A percentile compares a stretch with the other conserved stretches of the same genome.
These are phyloP conservation scores for Acanthamoeba triangularis DNA, from an alignment of 208 protist genomes.

Conservation along the genomic window DNA sequence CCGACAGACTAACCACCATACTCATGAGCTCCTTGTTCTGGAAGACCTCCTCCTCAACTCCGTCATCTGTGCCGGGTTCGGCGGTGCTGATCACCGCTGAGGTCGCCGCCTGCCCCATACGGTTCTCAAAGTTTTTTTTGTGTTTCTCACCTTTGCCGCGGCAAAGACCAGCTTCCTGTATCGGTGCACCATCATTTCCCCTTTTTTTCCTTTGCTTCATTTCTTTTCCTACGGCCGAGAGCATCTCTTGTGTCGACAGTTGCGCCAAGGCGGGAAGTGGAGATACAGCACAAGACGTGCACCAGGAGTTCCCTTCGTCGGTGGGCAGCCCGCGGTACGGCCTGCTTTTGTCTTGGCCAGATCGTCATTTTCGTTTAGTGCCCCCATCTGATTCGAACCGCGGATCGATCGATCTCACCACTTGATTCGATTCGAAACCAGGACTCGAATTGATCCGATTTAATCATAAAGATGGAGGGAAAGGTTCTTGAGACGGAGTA, in stretches of 20 bases:
- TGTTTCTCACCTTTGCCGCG: neutral
- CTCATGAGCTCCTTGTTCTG: slow-evolving; percentile 42
- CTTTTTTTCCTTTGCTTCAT: too few relatives aligned
- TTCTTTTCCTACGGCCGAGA: too few relatives aligned
- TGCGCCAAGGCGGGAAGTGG: too few relatives aligned
- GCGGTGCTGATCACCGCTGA: neutral
- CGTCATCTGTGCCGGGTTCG: neutral
- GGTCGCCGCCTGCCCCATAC: neutral
- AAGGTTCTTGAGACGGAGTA: slow-evolving; percentile 74
- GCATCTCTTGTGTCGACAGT: too few relatives aligned
- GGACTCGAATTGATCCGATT: neutral
- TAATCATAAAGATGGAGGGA: neutral
- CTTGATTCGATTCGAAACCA: neutral
- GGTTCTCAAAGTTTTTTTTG: neutral
- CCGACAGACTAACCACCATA: neutral
- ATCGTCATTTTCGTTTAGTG: neutral
- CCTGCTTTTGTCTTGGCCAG: neutral
- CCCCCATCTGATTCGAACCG: neutral
- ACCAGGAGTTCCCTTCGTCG: too few relatives aligned
- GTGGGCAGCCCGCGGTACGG: neutral
- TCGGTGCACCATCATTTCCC: too few relatives aligned
- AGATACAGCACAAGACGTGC: too few relatives aligned
- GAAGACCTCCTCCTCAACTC: neutral
- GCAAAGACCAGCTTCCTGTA: neutral
- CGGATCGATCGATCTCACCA: neutral